Percentiles rank a stretch among this genome's conserved stretches.
Conservation (phyloP, 345 rosid genomes). For the Arabis alpina region DNA sequence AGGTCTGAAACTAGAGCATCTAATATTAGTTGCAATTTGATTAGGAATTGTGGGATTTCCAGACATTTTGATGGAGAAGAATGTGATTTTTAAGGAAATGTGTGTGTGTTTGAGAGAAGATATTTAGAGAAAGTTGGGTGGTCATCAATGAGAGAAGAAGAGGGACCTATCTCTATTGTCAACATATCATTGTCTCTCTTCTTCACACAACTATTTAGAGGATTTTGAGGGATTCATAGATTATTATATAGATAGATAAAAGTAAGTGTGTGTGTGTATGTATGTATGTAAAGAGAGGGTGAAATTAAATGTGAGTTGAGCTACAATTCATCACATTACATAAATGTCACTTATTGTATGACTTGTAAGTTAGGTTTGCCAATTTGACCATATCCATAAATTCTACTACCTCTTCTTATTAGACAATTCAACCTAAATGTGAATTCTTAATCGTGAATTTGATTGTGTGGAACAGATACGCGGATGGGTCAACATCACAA, state of each 20-base stretch:
- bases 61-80: background rate
- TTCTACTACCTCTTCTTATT: constrained; percentile 2
- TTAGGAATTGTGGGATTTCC: background rate
- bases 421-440: background rate
- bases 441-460: background rate
- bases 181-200: constrained; percentile 35
- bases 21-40: no score
- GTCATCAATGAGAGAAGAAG: constrained; percentile 27
- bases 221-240: constrained; percentile 21
- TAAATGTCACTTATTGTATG: constrained; percentile 53
- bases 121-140: constrained; percentile 30
- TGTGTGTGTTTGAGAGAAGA: constrained; percentile 20
- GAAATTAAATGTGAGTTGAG: constrained; percentile 35
- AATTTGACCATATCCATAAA: constrained; percentile 25
- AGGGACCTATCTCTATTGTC: constrained; percentile 27
- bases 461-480: constrained; percentile 41
- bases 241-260: background rate
- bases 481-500: constrained; percentile 49
- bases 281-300: constrained; percentile 11
- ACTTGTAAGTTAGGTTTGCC: constrained; percentile 49
- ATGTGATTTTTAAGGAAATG: constrained; percentile 6
- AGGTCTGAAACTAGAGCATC: no score
- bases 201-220: background rate
- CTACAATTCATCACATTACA: constrained; percentile 41
- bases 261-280: no score